Conservation (phyloP, 2,329 filamentous ascomycete species). For the Alternaria solani region DNA sequence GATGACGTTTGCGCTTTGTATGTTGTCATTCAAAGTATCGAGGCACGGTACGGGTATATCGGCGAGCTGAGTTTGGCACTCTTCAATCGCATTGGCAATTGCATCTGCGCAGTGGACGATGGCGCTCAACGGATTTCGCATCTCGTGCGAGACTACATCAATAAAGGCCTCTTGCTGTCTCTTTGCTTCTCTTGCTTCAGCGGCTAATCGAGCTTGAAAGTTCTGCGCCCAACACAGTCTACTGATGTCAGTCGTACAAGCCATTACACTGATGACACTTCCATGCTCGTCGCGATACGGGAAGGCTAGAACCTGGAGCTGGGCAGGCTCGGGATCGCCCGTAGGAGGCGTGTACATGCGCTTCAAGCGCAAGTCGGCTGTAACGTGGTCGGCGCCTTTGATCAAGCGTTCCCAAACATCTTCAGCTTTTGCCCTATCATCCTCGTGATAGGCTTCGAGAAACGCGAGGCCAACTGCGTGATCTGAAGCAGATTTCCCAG, state of each 20-base stretch:
- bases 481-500: constrained; percentile 30
- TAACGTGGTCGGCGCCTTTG: constrained; percentile 36
- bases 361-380: constrained; percentile 41
- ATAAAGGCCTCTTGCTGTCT: constrained; percentile 52
- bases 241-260: constrained; percentile 51
- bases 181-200: constrained; percentile 51
- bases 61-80: constrained; percentile 30
- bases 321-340: constrained; percentile 41
- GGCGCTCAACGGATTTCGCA: constrained; percentile 56
- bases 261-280: constrained; percentile 46
- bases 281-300: constrained; percentile 45
- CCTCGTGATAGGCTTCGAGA: constrained; percentile 39
- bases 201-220: constrained; percentile 49
- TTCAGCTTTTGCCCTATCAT: constrained; percentile 36
- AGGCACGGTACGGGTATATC: constrained; percentile 36
- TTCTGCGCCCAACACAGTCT: constrained; percentile 51
- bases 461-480: constrained; percentile 27
- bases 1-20: constrained; percentile 53
- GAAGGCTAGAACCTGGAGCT: constrained; percentile 46
- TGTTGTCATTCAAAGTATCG: constrained; percentile 40
- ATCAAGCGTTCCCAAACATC: constrained; percentile 36
- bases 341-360: constrained; percentile 41
- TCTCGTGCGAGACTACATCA: constrained; percentile 54
- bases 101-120: constrained; percentile 57
- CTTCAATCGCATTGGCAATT: constrained; percentile 50